phyloP scores from a whole-genome alignment of 768 basidiomycete species.

The Coprinellus micaceus region DNA sequence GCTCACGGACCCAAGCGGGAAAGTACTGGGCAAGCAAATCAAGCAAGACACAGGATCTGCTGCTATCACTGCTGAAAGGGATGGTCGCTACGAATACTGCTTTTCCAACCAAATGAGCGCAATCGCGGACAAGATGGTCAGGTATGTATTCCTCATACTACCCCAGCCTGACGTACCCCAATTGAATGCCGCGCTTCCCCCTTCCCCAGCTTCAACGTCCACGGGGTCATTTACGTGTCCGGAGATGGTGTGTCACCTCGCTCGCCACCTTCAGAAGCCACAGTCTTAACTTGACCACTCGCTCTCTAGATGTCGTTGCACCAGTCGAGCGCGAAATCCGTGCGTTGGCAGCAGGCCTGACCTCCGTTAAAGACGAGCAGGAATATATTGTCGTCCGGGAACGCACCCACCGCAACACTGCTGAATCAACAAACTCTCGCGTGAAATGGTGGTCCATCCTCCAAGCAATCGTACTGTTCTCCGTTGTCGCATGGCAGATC shows the following conservation, averaged over 20 bases:
- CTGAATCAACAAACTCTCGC: slow-evolving; percentile 87
- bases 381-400: slow-evolving; percentile 98
- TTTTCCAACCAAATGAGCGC: slow-evolving; percentile 99
- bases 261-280: not conserved
- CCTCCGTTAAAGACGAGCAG: slow-evolving; percentile 95
- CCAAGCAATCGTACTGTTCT: slow-evolving; percentile 82
- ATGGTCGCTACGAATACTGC: slow-evolving; percentile 92
- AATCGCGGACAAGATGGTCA: slow-evolving; percentile 92
- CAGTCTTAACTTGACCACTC: not conserved
- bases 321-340: slow-evolving; percentile 97
- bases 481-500: slow-evolving; percentile 94
- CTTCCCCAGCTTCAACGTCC: slow-evolving; percentile 87
- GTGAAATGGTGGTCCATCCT: slow-evolving; percentile 99
- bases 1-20: slow-evolving; percentile 75
- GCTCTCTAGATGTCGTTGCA: slow-evolving; percentile 67
- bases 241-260: slow-evolving; percentile 67
- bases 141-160: slow-evolving; percentile 43
- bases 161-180: not conserved
- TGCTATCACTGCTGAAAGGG: slow-evolving; percentile 80
- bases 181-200: too few species aligned
- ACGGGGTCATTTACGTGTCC: slow-evolving; percentile 90
- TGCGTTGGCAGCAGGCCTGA: slow-evolving; percentile 70
- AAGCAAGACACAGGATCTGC: slow-evolving; percentile 87
- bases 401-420: slow-evolving; percentile 88
- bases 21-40: slow-evolving; percentile 71